Base-by-base conservation (phyloP, 2,329 filamentous ascomycete species). In the Paraconiothyrium sp. region DNA sequence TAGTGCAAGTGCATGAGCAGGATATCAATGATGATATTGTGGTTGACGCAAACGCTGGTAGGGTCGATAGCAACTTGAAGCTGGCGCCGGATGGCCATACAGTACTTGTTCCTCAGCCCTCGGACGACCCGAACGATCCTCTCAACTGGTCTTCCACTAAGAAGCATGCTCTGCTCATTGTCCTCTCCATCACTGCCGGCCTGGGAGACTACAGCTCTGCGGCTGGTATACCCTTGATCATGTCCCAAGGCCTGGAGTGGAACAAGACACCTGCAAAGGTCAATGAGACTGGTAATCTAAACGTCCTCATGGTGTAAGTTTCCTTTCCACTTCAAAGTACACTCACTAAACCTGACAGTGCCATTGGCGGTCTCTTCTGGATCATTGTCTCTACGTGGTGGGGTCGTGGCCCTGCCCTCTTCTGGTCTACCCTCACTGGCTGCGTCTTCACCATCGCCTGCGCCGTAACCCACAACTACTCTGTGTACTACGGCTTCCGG, bases 21-120 rank as follows among this genome's bases (percentile, higher is more conserved):
- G 64, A 69, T 20, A 59, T 67, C 39, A 63, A 62, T 11, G 62
- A 65, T 27, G 67, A 70, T 11, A 65, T 72, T 10, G 54, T 72
- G n/a, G 57, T 70, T 8, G 68, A 72, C 57, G 57, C 69, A 6
- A 64, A 64, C 20, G 68, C 67, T 35, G 69, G 66, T 22, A 65
- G 68, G 56, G 60, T 70, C 3, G 70, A 70, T 32, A 71, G 63
- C 41, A 66, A 70, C 30, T 59, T 80, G 14, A 79, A 80, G 65
- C 76, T 77, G 27, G 75, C 75, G 16, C 64, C 74, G 39, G 73
- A 78, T 50, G 78, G 76, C 24, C 70, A 75, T 54, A 84, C 81
- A 1, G 80, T 84, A 37, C 76, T 86, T 54, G 84, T 85, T 43
- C 84, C 84, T 1, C 84, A 86, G 69, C 84, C 84, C 0, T 82